phyloP scores from a whole-genome alignment of 2,329 filamentous ascomycete species.

The Arthroderma sp. region DNA sequence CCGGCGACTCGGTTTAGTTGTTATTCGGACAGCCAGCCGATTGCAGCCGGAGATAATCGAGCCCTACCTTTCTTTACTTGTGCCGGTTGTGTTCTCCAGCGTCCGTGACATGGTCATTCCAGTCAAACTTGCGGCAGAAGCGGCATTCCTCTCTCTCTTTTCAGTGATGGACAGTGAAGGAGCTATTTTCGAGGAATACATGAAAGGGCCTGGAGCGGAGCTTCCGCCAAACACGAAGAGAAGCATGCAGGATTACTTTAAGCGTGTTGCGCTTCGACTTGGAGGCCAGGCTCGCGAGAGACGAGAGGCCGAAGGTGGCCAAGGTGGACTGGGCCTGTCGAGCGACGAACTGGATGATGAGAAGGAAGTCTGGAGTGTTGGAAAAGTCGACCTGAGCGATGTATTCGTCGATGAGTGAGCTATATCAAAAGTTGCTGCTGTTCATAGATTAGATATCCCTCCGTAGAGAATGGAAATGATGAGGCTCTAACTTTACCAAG shows the following conservation, averaged over 20 bases:
- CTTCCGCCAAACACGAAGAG: constrained; percentile 63
- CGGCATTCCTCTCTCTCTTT: constrained; percentile 84
- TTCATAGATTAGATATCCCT: no score
- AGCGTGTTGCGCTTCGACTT: constrained; percentile 71
- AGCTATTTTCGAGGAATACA: constrained; percentile 81
- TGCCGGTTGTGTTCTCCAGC: constrained; percentile 71
- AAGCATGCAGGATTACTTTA: constrained; percentile 95
- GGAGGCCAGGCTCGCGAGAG: constrained; percentile 81
- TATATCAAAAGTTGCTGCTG: no score
- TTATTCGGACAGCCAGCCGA: constrained; percentile 72
- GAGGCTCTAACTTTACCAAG: not conserved
- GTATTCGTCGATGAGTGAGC: constrained; percentile 21
- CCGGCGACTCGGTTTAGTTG: constrained; percentile 72
- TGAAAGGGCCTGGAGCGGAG: constrained; percentile 53
- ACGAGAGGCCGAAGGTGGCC: constrained; percentile 79
- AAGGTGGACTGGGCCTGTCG: constrained; percentile 69
- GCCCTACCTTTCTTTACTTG: constrained; percentile 68
- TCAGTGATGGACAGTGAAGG: constrained; percentile 76
- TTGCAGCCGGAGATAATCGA: constrained; percentile 66
- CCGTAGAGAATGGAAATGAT: not conserved
- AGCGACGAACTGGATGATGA: constrained; percentile 92
- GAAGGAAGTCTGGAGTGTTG: constrained; percentile 89
- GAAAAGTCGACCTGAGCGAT: constrained; percentile 66
- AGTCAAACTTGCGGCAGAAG: constrained; percentile 88
- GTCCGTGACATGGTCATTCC: constrained; percentile 89